Conservation (phyloP, 768 basidiomycete genomes). For the Mycena olivaceomarginata region DNA sequence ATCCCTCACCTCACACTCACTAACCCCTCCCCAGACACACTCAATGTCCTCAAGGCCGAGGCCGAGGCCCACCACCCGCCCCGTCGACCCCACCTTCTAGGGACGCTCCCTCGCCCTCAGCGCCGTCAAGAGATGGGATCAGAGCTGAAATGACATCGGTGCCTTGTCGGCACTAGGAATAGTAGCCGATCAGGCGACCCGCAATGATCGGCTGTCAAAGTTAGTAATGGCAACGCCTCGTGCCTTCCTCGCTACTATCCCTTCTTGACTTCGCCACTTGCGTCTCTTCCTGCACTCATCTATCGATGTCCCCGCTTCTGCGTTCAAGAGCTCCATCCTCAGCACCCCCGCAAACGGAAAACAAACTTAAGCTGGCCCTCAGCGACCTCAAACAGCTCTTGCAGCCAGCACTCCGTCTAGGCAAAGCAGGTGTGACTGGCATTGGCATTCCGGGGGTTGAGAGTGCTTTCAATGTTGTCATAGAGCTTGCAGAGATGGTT, state of each 20-base stretch:
- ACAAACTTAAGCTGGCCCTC: conserved; percentile 11
- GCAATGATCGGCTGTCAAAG: neutral
- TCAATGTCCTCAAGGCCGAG: too few species aligned
- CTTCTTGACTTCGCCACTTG: neutral
- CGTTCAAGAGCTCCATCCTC: conserved; percentile 1
- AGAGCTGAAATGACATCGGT: too few species aligned
- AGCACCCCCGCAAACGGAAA: neutral
- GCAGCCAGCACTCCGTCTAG: neutral
- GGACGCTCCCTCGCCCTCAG: too few species aligned
- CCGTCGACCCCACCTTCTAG: too few species aligned
- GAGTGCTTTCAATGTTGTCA: neutral
- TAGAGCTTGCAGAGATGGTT: conserved; percentile 10
- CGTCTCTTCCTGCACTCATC: neutral
- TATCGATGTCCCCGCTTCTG: neutral
- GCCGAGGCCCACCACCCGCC: too few species aligned
- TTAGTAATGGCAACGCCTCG: neutral
- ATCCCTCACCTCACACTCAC: too few species aligned
- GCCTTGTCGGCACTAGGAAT: too few species aligned
- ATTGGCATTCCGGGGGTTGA: conserved; percentile 14
- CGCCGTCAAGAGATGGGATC: too few species aligned
- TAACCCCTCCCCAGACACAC: too few species aligned
- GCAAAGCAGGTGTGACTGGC: neutral
- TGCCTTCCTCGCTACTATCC: neutral
- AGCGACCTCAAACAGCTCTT: neutral
- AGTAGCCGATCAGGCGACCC: neutral